These are phyloP conservation scores for Dimocarpus longan DNA, from an alignment of 345 rosid genomes.

Conservation along the genomic window DNA sequence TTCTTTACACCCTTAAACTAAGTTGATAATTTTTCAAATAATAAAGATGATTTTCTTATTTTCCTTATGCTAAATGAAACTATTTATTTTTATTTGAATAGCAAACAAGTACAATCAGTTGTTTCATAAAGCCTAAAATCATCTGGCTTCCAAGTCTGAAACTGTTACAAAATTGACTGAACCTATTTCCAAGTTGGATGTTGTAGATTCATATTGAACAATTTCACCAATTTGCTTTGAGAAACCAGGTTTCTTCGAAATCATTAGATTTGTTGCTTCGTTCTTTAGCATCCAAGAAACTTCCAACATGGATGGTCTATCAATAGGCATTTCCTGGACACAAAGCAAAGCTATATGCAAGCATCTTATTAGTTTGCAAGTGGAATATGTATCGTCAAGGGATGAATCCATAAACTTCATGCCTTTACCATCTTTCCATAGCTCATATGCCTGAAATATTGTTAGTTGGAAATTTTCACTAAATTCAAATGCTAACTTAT, in stretches of 20 bases:
- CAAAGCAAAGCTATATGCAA: constrained; percentile 31
- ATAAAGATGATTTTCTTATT: too few species aligned
- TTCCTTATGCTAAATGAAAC: too few species aligned
- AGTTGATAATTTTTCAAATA: too few species aligned
- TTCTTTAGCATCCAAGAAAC: constrained; percentile 28
- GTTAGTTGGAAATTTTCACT: too few species aligned
- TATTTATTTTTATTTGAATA: too few species aligned
- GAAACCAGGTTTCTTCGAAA: constrained; percentile 32
- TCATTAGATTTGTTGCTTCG: constrained; percentile 8
- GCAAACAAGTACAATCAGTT: too few species aligned
- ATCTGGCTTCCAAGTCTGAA: too few species aligned
- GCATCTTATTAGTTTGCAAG: constrained; percentile 23
- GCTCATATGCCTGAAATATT: constrained; percentile 34
- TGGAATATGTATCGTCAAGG: constrained; percentile 26
- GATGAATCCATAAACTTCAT: constrained; percentile 30
- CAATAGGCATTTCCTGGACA: not conserved
- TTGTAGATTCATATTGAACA: too few species aligned
- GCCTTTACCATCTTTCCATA: constrained; percentile 27
- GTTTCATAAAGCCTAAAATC: not conserved
- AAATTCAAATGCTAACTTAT: too few species aligned
- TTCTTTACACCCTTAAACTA: too few species aligned
- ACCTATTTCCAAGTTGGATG: too few species aligned
- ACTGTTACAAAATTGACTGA: too few species aligned
- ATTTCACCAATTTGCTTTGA: not conserved
- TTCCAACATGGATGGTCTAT: constrained; percentile 38